Base-by-base conservation (phyloP, 192 early-diverging fungal species). In the Coemansia guatemalensis region DNA sequence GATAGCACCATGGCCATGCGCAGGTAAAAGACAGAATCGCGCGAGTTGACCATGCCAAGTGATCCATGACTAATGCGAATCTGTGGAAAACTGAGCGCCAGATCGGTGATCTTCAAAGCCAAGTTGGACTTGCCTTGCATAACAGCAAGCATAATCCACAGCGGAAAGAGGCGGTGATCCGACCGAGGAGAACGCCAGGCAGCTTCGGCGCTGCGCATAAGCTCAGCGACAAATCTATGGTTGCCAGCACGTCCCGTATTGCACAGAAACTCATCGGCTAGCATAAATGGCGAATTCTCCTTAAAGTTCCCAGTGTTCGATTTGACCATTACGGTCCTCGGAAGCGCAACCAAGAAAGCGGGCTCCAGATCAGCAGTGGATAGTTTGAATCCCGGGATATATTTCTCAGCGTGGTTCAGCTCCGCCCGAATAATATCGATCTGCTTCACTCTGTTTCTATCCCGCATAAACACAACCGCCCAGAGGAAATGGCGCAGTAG, bases 401-500 rank as follows among this genome's bases (percentile, higher is more conserved):
- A 14, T 14, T 7, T 7, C 21, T 21, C 25, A 4, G 67, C 67
- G 17, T 73, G 56, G 0, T 62, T 29, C 9, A 80, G 18, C 57
- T 65, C 64, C 5, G 5, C 3, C 41, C 57, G n/a, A 1, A 69
- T 61, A 11, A 59, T 48, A 1, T 22, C 22, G 48, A 47, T 39
- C 23, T 48, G 51, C 4, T 32, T 22, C 0, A 41, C 4, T 18
- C 50, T 21, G 17, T 39, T n/a, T 32, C 39, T 17, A 0, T 41
- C 7, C 2, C 17, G 20, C 8, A 53, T 56, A 4, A 52, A 33
- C 48, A 74, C 27, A 3, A 58, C 22, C 0, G 71, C 67, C 77
- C 77, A 79, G 50, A 79, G 26, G 23, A 64, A 79, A 32, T 55
- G 59, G 4, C 64, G 60, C 53, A 79, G 41, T 47, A 65, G 56